Evolutionary conservation across 2,329 filamentous ascomycete genomes (phyloP).

Genomic region (Aspergillus pseudoviridinutans): DNA sequence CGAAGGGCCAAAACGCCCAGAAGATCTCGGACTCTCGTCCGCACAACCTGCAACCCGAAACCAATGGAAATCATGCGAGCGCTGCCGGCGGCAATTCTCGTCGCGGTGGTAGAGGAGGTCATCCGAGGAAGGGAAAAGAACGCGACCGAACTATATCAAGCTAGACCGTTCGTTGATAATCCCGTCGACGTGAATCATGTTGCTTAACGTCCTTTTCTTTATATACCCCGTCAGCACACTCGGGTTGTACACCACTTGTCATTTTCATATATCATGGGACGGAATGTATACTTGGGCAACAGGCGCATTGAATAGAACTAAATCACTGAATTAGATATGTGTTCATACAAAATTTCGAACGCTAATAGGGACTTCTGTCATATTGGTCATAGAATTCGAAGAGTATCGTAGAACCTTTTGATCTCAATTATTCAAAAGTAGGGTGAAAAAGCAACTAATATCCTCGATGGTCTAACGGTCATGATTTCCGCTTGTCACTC

Average conservation of each 20-base stretch:
- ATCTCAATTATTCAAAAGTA: not conserved
- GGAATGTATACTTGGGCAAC: not conserved
- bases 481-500: not conserved
- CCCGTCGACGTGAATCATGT: not conserved
- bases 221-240: not conserved
- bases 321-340: not conserved
- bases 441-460: fast-evolving
- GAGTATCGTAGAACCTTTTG: not conserved
- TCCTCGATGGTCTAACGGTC: not conserved
- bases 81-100: slow-evolving; percentile 12
- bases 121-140: slow-evolving; percentile 16
- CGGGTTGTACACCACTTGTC: not conserved
- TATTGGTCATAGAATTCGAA: not conserved
- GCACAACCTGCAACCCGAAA: slow-evolving; percentile 7
- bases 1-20: not conserved
- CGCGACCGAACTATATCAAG: slow-evolving; percentile 2
- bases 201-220: not conserved
- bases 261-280: not conserved
- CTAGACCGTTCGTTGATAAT: not conserved
- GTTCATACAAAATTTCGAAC: not conserved
- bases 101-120: slow-evolving; percentile 18
- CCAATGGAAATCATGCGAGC: slow-evolving; percentile 11
- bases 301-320: not conserved
- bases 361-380: not conserved
- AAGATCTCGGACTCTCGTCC: slow-evolving; percentile 12